Base-by-base conservation (phyloP, 2,329 filamentous ascomycete genomes). In the Cucurbitaria berberidis region DNA sequence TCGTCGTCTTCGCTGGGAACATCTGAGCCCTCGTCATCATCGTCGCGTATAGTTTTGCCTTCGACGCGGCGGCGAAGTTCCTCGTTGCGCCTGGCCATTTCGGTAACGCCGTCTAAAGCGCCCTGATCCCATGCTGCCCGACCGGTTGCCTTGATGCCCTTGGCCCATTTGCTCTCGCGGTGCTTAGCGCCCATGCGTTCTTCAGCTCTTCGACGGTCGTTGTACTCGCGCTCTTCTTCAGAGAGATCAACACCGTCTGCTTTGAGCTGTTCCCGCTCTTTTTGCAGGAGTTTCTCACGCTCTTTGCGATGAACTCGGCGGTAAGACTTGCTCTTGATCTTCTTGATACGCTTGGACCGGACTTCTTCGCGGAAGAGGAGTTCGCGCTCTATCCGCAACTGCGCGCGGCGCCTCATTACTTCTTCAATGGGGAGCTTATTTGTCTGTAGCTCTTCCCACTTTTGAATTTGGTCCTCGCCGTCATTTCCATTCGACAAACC, bases 291-390 rank as follows among this genome's bases (percentile, higher is more conserved):
- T 58, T 81, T 82, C 70, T 88, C 84, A 13, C 85, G 81, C 70
- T 89, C 90, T 71, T 89, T 96, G 32, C 93, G 87, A 76, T 98
- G 93, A 13, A 98, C 89, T 39, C 93, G 88, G 49, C 93, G 90
- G 73, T 96, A 99, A 0, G 92, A 86, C 75, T 97, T 99, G 73
- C 90, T 96, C 82, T 99, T 99, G 79, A 99, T 99, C 81, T 98
- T 98, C 79, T 97, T 96, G 77, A 99, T 91, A 21, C 95, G 88
- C 77, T 93, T 96, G 7, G 92, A 86, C 51, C 92, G 89, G 38
- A 92, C 88, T 68, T 96, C 89, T 76, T 98, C 93, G 10, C 93
- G 85, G 66, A 96, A 96, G 60, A 93, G 83, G 7, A 96, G 78
- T 67, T 98, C 93, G 62, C 95, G 84, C 59, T 90, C 87, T 73